phyloP scores from a whole-genome alignment of 2,329 filamentous ascomycete genomes.

The Leptographium wingfieldii region DNA sequence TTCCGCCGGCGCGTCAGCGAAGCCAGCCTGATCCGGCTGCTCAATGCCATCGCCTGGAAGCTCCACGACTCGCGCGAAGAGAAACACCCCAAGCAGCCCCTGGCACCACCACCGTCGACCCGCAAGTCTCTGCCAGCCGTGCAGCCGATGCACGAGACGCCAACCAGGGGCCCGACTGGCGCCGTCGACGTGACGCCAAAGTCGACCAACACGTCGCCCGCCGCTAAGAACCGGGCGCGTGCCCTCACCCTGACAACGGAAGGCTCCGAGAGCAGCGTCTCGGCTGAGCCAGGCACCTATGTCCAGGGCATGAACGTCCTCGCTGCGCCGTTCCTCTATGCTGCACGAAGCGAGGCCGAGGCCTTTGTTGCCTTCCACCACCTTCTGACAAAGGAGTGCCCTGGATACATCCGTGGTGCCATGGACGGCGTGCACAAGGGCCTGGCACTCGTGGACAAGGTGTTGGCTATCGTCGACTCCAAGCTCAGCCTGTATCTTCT shows the following conservation, averaged over 20 bases:
- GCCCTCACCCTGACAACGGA: conserved; percentile 50
- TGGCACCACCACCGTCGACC: not conserved
- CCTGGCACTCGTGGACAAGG: conserved; percentile 80
- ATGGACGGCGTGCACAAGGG: conserved; percentile 97
- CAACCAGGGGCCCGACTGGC: not conserved
- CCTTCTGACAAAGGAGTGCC: conserved; percentile 77
- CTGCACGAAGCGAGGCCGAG: conserved; percentile 85
- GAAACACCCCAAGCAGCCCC: conserved; percentile 4
- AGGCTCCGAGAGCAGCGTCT: conserved; percentile 44
- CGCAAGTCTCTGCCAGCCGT: conserved; percentile 14
- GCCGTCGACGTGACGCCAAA: conserved; percentile 18
- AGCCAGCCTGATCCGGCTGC: conserved; percentile 81
- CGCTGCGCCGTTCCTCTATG: conserved; percentile 89
- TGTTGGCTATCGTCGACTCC: conserved; percentile 80
- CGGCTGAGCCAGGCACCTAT: conserved; percentile 66
- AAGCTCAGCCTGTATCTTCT: conserved; percentile 76
- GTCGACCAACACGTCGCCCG: conserved; percentile 25
- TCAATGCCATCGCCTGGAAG: conserved; percentile 92
- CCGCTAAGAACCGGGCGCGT: conserved; percentile 37
- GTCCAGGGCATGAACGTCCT: conserved; percentile 99
- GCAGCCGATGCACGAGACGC: not conserved
- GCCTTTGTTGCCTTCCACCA: conserved; percentile 85
- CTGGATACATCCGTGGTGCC: conserved; percentile 84
- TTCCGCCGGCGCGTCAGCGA: conserved; percentile 93
- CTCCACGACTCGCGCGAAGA: conserved; percentile 65